Conservation (phyloP, 202 grass and related monocot species). For the Carex arenaria region DNA sequence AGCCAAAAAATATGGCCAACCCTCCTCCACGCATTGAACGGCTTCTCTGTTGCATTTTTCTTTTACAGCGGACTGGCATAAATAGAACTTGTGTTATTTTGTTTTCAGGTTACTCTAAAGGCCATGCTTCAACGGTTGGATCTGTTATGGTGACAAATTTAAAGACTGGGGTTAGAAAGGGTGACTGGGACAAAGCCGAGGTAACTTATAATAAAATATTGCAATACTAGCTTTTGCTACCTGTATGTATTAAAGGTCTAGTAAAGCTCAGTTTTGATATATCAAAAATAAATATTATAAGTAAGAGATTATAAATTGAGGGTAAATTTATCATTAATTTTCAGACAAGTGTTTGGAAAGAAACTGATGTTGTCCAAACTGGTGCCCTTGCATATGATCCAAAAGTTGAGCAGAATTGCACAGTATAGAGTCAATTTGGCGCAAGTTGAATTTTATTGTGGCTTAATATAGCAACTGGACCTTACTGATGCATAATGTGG, state of each 20-base stretch:
- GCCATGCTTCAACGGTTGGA: conserved; percentile 79
- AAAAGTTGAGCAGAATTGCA: background rate
- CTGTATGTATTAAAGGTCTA: background rate
- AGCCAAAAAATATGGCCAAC: too few species aligned
- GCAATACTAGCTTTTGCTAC: background rate
- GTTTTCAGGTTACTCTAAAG: conserved; percentile 70
- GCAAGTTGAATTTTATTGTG: background rate
- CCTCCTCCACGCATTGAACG: too few species aligned
- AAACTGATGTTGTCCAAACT: background rate
- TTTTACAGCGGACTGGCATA: background rate
- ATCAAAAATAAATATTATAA: background rate
- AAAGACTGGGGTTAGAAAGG: conserved; percentile 63
- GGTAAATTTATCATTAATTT: background rate
- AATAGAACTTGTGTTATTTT: conserved; percentile 2
- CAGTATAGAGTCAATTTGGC: background rate
- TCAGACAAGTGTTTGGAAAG: background rate
- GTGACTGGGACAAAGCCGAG: conserved; percentile 88
- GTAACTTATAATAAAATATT: conserved; percentile 29
- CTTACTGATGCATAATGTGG: background rate
- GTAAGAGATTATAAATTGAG: background rate
- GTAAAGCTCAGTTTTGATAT: background rate
- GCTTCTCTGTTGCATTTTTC: background rate
- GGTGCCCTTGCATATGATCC: background rate
- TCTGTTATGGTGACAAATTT: conserved; percentile 91
- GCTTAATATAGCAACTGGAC: background rate